Conservation (phyloP, 163 green algal species). For the Scenedesmus sp. region DNA sequence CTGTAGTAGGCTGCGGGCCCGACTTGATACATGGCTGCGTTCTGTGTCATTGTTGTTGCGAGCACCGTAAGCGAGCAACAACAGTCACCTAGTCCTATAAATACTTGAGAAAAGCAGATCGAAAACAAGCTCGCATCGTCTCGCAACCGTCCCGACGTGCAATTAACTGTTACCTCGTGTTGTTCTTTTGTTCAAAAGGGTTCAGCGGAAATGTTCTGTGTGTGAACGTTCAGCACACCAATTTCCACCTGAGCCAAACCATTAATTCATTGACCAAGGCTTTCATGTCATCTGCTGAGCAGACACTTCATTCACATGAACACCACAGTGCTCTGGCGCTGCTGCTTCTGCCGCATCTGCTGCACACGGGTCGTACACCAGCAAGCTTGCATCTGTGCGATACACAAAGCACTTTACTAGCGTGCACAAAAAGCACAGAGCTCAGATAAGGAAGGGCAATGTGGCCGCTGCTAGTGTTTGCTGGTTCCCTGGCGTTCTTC, state of each 20-base stretch:
- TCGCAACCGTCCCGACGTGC: not conserved
- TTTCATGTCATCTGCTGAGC: not conserved
- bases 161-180: not conserved
- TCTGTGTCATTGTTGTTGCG: not conserved
- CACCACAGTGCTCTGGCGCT: not conserved
- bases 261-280: no score
- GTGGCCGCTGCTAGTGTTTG: conserved; percentile 60
- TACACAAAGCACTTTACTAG: no score
- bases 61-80: not conserved
- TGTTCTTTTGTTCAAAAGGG: not conserved
- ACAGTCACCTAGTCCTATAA: not conserved
- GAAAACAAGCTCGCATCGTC: not conserved
- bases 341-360: not conserved
- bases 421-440: no score
- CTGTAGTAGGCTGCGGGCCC: conserved; percentile 58
- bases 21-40: conserved; percentile 25
- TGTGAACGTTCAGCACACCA: no score
- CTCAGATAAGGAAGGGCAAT: not conserved
- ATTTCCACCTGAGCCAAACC: no score
- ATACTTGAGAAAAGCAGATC: not conserved
- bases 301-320: no score
- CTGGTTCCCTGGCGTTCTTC: conserved; percentile 67
- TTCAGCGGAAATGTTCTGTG: not conserved
- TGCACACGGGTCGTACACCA: not conserved
- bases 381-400: no score